Evolutionary conservation across 768 basidiomycete species (phyloP).

Genomic region (Psilocybe tampanensis): DNA sequence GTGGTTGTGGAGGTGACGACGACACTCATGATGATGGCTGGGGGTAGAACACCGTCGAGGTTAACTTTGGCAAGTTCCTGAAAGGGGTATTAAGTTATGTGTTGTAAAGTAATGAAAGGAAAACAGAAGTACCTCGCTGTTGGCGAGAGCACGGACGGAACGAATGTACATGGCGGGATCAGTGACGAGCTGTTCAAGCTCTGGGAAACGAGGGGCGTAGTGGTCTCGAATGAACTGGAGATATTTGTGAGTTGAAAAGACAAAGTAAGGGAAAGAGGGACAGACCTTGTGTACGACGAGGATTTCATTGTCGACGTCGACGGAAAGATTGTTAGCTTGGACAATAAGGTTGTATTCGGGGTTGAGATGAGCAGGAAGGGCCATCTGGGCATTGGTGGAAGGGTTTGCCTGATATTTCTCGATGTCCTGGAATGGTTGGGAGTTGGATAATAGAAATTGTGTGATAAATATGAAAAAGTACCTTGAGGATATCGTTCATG

Average conservation of each 20-base stretch:
- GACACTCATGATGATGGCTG: conserved; percentile 94
- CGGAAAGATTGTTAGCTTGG: conserved; percentile 95
- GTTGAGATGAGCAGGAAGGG: conserved; percentile 82
- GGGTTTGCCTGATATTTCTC: conserved; percentile 83
- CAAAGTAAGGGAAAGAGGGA: conserved; percentile 1
- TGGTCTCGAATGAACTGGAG: conserved; percentile 95
- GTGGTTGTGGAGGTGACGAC: conserved; percentile 94
- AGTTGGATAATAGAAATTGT: background rate
- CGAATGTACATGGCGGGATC: conserved; percentile 93
- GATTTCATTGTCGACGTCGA: conserved; percentile 98
- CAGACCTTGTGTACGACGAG: conserved; percentile 92
- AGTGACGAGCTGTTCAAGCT: conserved; percentile 91
- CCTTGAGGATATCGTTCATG: conserved; percentile 87
- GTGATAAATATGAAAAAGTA: conserved; percentile 26
- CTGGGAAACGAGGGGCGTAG: conserved; percentile 93
- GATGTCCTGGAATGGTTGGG: conserved; percentile 65
- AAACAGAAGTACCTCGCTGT: conserved; percentile 59
- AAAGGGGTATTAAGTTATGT: background rate
- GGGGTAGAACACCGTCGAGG: conserved; percentile 76
- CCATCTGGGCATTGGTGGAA: conserved; percentile 76
- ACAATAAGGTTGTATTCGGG: conserved; percentile 97
- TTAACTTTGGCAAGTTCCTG: conserved; percentile 86
- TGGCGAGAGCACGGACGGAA: conserved; percentile 86
- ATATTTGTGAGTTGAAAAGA: conserved; percentile 11
- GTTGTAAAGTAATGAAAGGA: conserved; percentile 1